These are phyloP conservation scores for Globisporangium sylvaticum DNA, from an alignment of 352 stramenopile genomes.

Conservation along the genomic window DNA sequence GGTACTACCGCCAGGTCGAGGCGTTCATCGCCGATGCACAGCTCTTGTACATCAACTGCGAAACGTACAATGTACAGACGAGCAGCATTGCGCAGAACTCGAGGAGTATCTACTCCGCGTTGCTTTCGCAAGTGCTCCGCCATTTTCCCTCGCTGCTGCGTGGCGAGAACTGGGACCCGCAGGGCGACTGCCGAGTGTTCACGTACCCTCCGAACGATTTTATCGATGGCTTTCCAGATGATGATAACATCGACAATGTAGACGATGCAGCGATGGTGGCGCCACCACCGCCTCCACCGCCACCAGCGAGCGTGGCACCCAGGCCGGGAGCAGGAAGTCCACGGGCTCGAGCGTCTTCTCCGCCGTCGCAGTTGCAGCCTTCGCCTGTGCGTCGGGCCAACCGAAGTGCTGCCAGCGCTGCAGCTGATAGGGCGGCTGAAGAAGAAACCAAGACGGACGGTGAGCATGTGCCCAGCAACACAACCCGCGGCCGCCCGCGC, in stretches of 20 bases:
- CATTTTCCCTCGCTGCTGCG: slow-evolving; percentile 52
- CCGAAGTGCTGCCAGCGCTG: not conserved
- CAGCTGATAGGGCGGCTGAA: not conserved
- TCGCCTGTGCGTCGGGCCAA: not conserved
- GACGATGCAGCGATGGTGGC: not conserved
- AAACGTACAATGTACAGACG: slow-evolving; percentile 82
- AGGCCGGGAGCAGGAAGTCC: not conserved
- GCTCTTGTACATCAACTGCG: slow-evolving; percentile 72
- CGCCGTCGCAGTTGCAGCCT: not conserved
- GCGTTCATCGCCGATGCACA: slow-evolving; percentile 76
- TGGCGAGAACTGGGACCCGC: slow-evolving; percentile 19
- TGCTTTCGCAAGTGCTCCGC: slow-evolving; percentile 58
- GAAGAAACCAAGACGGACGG: slow-evolving; percentile 1
- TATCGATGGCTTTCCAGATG: slow-evolving; percentile 25
- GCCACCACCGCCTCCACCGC: not conserved
- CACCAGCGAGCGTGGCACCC: not conserved
- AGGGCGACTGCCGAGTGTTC: slow-evolving; percentile 23
- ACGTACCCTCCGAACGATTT: slow-evolving; percentile 60
- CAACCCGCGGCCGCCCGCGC: not conserved
- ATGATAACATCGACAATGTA: slow-evolving; percentile 18
- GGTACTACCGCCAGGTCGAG: slow-evolving; percentile 85
- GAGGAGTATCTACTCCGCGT: slow-evolving; percentile 52
- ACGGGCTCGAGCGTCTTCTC: slow-evolving; percentile 2
- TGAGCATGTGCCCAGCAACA: not conserved
- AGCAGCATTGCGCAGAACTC: slow-evolving; percentile 82